Evolutionary conservation across 345 rosid genomes (phyloP).

Genomic region (Salix exigua): DNA sequence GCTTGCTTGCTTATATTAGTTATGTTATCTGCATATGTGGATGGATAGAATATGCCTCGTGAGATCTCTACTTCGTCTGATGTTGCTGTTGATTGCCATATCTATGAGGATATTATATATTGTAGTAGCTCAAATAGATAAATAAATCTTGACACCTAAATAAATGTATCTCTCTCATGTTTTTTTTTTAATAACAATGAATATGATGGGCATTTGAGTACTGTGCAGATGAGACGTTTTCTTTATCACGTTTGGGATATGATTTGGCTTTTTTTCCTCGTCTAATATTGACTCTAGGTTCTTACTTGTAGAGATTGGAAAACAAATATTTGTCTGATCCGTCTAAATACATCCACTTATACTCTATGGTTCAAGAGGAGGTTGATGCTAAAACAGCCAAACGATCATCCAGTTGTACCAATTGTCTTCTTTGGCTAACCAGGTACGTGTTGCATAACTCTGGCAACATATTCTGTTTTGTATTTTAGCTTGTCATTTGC

Average conservation of each 20-base stretch:
- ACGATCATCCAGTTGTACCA: conserved; percentile 87
- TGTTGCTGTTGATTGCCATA: not conserved
- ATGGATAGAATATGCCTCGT: not conserved
- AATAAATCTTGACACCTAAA: not conserved
- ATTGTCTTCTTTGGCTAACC: conserved; percentile 96
- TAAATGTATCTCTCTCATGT: not conserved
- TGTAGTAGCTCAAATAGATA: not conserved
- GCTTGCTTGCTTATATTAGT: not conserved
- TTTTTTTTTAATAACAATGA: not conserved
- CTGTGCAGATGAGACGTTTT: not conserved
- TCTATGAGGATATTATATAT: not conserved
- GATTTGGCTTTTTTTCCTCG: not conserved
- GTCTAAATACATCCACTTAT: conserved; percentile 53
- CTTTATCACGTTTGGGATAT: not conserved
- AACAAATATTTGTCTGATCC: conserved; percentile 65
- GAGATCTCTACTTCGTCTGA: not conserved
- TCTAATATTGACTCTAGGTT: not conserved
- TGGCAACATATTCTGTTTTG: not conserved
- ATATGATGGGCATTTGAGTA: not conserved
- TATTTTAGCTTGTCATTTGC: not conserved
- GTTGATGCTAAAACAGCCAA: conserved; percentile 70
- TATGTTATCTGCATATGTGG: not conserved
- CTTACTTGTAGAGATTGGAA: conserved; percentile 70
- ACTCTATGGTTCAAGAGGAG: conserved; percentile 76
- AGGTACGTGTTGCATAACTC: conserved; percentile 40